Evolutionary conservation across 2,329 filamentous ascomycete species (phyloP).

Genomic region (Knoxdaviesia proteae): DNA sequence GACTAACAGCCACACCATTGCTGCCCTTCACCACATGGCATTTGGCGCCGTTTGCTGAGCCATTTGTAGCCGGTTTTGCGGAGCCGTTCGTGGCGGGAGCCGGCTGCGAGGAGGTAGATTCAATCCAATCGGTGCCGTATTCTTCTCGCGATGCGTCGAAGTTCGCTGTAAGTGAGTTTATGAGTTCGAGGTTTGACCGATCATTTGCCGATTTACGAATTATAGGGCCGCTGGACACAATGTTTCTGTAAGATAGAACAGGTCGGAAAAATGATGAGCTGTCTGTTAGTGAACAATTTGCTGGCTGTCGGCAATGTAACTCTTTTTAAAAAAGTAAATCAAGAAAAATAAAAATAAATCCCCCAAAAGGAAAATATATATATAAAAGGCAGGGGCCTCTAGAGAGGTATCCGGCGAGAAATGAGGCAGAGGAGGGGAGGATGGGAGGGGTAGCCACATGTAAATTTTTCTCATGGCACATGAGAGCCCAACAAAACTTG

Average conservation of each 20-base stretch:
- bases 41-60: background rate
- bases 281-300: background rate
- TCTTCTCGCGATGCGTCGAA: conserved; percentile 55
- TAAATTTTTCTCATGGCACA: too few species aligned
- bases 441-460: too few species aligned
- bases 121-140: conserved; percentile 19
- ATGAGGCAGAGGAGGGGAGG: too few species aligned
- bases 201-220: conserved; percentile 57
- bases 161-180: conserved; percentile 69
- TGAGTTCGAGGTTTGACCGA: conserved; percentile 84
- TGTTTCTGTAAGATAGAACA: conserved; percentile 28
- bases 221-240: conserved; percentile 67
- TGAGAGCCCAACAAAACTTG: too few species aligned
- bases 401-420: too few species aligned
- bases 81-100: conserved; percentile 9
- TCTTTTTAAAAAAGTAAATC: background rate
- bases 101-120: background rate
- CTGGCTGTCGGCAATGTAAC: conserved; percentile 5
- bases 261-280: background rate
- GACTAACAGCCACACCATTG: too few species aligned
- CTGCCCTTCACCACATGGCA: too few species aligned
- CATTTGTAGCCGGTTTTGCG: conserved; percentile 6
- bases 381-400: background rate
- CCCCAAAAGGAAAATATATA: background rate
- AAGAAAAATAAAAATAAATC: background rate